phyloP scores from a whole-genome alignment of 1,139 yeast species.

The Geotrichum macrosporum region DNA sequence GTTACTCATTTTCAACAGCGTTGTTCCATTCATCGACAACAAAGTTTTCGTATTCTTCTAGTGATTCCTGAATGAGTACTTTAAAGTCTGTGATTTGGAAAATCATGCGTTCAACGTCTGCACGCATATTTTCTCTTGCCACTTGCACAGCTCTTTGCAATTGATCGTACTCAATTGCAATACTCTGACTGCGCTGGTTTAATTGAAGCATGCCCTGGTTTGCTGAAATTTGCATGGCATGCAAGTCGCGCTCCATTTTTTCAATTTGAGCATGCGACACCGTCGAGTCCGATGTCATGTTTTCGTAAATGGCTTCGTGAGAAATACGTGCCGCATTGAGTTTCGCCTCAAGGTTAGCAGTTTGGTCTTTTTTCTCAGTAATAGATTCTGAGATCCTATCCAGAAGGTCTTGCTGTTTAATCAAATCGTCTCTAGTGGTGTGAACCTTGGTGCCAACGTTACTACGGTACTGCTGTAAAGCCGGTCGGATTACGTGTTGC shows the following conservation, averaged over 20 bases:
- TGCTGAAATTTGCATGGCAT: constrained; percentile 49
- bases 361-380: constrained; percentile 52
- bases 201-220: constrained; percentile 54
- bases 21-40: constrained; percentile 41
- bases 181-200: constrained; percentile 54
- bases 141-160: constrained; percentile 47
- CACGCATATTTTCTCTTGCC: constrained; percentile 49
- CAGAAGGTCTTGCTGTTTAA: constrained; percentile 55
- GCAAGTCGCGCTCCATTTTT: constrained; percentile 57
- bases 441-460: constrained; percentile 49
- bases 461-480: constrained; percentile 47
- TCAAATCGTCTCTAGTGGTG: constrained; percentile 54
- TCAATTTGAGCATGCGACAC: constrained; percentile 62
- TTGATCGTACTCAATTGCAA: constrained; percentile 54
- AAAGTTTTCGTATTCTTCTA: constrained; percentile 52
- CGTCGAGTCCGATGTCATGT: constrained; percentile 52
- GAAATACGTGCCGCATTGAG: constrained; percentile 51
- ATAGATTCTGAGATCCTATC: constrained; percentile 55
- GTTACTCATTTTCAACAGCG: constrained; percentile 8
- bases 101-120: constrained; percentile 54
- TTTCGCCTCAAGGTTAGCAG: constrained; percentile 58
- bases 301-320: constrained; percentile 56
- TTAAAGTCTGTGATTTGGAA: constrained; percentile 61
- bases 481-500: constrained; percentile 37
- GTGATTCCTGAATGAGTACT: constrained; percentile 55